A percentile compares a stretch with the other conserved stretches of the same genome.
phyloP scores from a whole-genome alignment of 176 grass and related monocot genomes.

The Chrysopogon serrulatus region DNA sequence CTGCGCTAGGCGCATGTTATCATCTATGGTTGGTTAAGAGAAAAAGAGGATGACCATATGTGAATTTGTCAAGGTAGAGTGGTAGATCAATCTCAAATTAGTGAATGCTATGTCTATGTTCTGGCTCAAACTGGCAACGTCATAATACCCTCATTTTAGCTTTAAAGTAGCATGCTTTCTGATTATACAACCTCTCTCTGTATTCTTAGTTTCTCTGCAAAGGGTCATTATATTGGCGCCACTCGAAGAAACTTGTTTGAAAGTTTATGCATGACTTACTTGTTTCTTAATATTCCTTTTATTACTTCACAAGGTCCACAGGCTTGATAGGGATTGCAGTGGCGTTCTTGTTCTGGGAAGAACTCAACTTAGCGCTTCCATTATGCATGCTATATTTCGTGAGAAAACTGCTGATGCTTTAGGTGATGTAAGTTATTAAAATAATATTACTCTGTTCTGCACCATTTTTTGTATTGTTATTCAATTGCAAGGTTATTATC shows the following conservation, averaged over 20 bases:
- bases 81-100: not conserved
- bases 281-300: slow-evolving; percentile 27
- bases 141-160: not conserved
- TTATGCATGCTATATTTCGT: slow-evolving; percentile 92
- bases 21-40: not conserved
- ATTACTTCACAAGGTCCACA: slow-evolving; percentile 65
- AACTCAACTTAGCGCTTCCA: slow-evolving; percentile 66
- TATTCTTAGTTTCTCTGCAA: not conserved
- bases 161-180: not conserved
- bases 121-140: slow-evolving; percentile 4
- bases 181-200: slow-evolving; percentile 10
- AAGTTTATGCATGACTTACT: not conserved
- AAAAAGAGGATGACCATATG: not conserved
- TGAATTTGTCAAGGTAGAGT: slow-evolving; percentile 4
- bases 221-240: not conserved
- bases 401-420: slow-evolving; percentile 96
- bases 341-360: slow-evolving; percentile 84
- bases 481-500: not conserved
- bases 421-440: slow-evolving; percentile 58
- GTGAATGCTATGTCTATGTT: not conserved
- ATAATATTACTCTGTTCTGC: not conserved
- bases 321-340: slow-evolving; percentile 96
- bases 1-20: no score
- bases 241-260: not conserved
- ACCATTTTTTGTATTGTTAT: slow-evolving; percentile 21